Conservation (phyloP, 139 green algal genomes). For the Dunaliella primolecta region DNA sequence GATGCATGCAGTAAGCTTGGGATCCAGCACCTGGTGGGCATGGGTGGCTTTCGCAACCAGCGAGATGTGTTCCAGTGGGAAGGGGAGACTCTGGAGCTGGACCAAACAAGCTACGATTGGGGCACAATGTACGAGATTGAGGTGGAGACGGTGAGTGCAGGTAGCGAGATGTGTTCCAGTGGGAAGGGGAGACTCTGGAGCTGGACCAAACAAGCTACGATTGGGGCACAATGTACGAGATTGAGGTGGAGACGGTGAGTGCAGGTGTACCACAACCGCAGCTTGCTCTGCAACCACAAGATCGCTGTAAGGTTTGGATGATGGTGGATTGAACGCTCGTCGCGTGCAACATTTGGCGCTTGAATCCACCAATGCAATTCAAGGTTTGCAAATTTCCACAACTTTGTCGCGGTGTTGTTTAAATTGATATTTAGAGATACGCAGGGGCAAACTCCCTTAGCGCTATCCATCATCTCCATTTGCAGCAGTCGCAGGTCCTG, state of each 20-base stretch:
- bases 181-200: constrained; percentile 79
- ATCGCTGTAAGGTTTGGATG: background rate
- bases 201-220: constrained; percentile 86
- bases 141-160: constrained; percentile 79
- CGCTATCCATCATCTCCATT: too few species aligned
- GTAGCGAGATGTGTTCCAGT: constrained; percentile 70
- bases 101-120: constrained; percentile 83
- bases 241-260: constrained; percentile 86
- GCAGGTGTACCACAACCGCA: background rate
- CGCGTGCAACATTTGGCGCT: background rate
- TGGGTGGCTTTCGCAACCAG: constrained; percentile 91
- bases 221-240: constrained; percentile 84
- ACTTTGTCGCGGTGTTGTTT: too few species aligned
- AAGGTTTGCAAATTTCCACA: too few species aligned
- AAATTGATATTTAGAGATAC: too few species aligned
- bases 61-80: constrained; percentile 75
- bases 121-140: constrained; percentile 90
- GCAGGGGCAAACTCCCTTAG: too few species aligned
- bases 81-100: constrained; percentile 82
- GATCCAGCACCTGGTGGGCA: constrained; percentile 48
- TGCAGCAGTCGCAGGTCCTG: too few species aligned
- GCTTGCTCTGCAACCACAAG: background rate
- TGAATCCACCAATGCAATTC: too few species aligned
- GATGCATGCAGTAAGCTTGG: constrained; percentile 3
- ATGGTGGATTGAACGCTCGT: background rate